Base-by-base conservation (phyloP, 2,329 filamentous ascomycete species). In the Colletotrichum phormii region DNA sequence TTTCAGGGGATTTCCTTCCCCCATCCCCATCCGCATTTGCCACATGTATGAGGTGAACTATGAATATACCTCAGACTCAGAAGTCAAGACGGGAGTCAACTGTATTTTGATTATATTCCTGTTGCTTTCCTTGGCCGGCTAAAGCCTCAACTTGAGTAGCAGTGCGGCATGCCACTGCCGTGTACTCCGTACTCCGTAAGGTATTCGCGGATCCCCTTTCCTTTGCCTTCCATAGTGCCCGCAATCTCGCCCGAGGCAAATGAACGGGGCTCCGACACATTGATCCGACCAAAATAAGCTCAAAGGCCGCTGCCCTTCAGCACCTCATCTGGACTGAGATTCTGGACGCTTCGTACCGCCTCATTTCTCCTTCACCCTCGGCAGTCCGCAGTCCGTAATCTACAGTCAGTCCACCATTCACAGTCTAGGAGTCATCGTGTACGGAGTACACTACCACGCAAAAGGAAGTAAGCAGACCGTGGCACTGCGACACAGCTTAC, bases 1-100 rank as follows among this genome's bases (percentile, higher is more conserved):
- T 57, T 57, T 46, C 68, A 54, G 46, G 68, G 55, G 49, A 37
- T 15, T 37, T 46, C 63, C 46, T 67, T 67, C n/a, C 60, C 26
- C 22, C 42, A 24, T n/a, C 29, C 31, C 62, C 37, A 49, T 22
- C 35, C 58, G 29, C 58, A 26, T 12, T 7, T 46, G 22, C 22
- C 37, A 42, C 13, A 42, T 42, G 37, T 42, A 42, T 42, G 37
- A 42, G 15, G 37, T 42, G 37, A 42, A 42, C 37, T 42, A 13
- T 42, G 37, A 42, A 18, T 42, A 42, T 42, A 42, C 37, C 37
- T 42, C 22, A 49, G 35, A 49, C 7, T 35, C 51, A 58, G 22
- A 29, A 9, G 6, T 6, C 22, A 31, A 22, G 31, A 42, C 26
- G 31, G 37, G n/a, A 51, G 31, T 13, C 33, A 57, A 49, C 60